Evolutionary conservation across 2,329 filamentous ascomycete genomes (phyloP), one percentile per base, ranked within the genome.

Genomic region (Bimuria novae-zelandiae): DNA sequence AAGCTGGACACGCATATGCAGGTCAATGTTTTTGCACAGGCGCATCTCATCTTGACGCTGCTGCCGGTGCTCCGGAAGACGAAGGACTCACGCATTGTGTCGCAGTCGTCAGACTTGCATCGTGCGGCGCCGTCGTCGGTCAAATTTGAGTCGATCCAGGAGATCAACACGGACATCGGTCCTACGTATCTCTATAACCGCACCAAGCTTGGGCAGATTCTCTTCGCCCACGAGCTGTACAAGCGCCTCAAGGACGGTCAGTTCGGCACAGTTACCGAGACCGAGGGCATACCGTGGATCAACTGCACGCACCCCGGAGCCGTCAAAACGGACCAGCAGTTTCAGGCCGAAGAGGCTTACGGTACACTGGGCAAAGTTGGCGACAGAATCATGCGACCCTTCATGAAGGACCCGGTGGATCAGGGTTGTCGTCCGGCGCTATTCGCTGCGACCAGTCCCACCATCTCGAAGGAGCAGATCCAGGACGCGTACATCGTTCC

Each of bases 1-100:
- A 77, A 80, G 22, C 68, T 84, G 45, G 79, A 81, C 62, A 73
- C 70, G 37, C 76, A 80, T 59, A 80, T 82, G 69, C 76, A 81
- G 61, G 73, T 81, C 56, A 82, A 82, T 56, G 70, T 79, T 54
- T 74, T 82, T 57, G 73, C 78, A 14, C 79, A 81, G 55, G 75
- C 79, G 54, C 80, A 80, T 57, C 71, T 82, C 1, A 70, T 74
- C n/a, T 70, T 80, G 54, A 73, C 67, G 0, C 68, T 81, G 7
- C 74, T 81, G 6, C 79, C 79, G 1, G 57, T 75, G 30, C 72
- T 82, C 6, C 67, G 75, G 53, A 71, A 71, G 46, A 81, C 78
- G 4, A 71, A 71, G 1, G 67, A 78, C 57, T 78, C 76, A 17
- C 75, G 79, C 11, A 69, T 82, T 3, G 79, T 81, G 17, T 68